Evolutionary conservation across 768 basidiomycete genomes (phyloP).

Genomic region (Crassisporium funariophilum): DNA sequence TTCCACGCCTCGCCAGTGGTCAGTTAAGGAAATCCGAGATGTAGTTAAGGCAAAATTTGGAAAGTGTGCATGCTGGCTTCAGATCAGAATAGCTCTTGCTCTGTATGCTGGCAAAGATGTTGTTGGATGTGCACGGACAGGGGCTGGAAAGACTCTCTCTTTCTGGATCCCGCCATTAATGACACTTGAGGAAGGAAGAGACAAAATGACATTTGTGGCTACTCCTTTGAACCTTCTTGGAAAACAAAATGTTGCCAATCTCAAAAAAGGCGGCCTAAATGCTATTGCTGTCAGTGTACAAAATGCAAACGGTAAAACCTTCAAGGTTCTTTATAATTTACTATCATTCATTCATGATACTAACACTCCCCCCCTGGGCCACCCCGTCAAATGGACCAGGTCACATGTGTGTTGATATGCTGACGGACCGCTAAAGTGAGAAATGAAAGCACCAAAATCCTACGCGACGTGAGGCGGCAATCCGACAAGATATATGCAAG

Average conservation of each 20-base stretch:
- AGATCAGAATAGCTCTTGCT: constrained; percentile 6
- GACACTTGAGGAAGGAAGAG: constrained; percentile 9
- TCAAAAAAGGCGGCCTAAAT: constrained; percentile 7
- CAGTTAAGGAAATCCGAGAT: neutral
- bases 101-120: constrained; percentile 4
- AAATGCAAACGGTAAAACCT: too few relatives aligned
- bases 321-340: too few relatives aligned
- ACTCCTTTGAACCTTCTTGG: constrained; percentile 34
- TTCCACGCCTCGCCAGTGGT: neutral
- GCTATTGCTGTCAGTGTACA: constrained; percentile 6
- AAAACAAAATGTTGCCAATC: constrained; percentile 25
- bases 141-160: neutral
- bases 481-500: constrained; percentile 15
- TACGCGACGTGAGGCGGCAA: too few relatives aligned
- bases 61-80: neutral
- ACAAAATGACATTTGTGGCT: constrained; percentile 23
- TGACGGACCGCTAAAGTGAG: too few relatives aligned
- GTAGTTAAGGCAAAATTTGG: neutral
- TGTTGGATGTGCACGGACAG: neutral
- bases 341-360: too few relatives aligned
- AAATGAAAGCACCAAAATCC: too few relatives aligned
- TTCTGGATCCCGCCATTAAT: constrained; percentile 21
- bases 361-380: too few relatives aligned
- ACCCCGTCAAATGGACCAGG: too few relatives aligned
- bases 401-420: too few relatives aligned